Evolutionary conservation across 83 land plant genomes (phyloP).

Genomic region (Picea engelmannii): DNA sequence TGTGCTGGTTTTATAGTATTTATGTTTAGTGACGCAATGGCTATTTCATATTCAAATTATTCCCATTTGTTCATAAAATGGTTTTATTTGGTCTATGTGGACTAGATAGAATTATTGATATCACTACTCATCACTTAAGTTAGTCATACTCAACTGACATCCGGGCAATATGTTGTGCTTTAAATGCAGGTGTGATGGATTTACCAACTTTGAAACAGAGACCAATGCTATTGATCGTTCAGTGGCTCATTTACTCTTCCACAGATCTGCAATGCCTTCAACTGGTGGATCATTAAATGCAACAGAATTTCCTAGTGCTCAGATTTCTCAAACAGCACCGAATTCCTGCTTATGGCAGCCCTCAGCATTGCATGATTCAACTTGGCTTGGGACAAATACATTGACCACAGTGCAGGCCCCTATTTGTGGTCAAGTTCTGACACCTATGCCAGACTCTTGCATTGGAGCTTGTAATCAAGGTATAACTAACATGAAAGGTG

Average conservation of each 20-base stretch:
- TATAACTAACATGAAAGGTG: not conserved
- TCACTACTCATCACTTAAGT: not conserved
- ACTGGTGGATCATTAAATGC: not conserved
- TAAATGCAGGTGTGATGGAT: constrained; percentile 32
- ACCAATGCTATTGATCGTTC: constrained; percentile 69
- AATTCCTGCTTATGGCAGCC: not conserved
- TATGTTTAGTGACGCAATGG: not conserved
- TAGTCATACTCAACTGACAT: not conserved
- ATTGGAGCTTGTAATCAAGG: constrained; percentile 7
- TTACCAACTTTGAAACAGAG: constrained; percentile 48
- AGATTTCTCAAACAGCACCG: not conserved
- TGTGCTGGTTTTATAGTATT: not conserved
- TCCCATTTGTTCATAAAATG: not conserved
- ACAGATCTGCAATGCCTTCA: constrained; percentile 33
- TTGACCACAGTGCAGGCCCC: constrained; percentile 1
- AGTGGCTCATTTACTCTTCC: constrained; percentile 65
- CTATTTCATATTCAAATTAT: not conserved
- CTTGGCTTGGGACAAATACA: not conserved
- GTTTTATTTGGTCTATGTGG: not conserved
- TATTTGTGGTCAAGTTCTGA: not conserved
- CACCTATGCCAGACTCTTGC: constrained; percentile 10
- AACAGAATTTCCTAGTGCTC: constrained; percentile 2
- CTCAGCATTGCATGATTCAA: not conserved
- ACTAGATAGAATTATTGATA: not conserved
- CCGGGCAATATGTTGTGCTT: not conserved